Conservation (phyloP, 306 rosid species). For the Quillaja saponaria region DNA sequence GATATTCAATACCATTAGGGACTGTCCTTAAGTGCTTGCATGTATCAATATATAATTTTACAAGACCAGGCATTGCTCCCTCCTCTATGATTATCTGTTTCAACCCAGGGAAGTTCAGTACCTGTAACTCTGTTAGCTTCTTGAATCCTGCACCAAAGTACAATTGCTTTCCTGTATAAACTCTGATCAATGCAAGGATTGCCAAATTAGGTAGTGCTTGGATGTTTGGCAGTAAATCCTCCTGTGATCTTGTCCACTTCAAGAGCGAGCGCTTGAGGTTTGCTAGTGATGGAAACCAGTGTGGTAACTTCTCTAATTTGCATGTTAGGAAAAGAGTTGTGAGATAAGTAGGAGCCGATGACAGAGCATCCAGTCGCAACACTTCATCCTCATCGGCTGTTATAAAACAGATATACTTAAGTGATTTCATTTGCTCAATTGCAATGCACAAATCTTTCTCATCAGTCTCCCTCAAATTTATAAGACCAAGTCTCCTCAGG, state of each 20-base stretch:
- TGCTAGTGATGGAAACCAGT: constrained; percentile 7
- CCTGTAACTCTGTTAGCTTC: constrained; percentile 7
- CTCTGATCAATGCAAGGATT: neutral
- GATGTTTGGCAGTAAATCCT: constrained; percentile 14
- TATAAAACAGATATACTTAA: neutral
- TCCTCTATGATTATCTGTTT: neutral
- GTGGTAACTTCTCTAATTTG: constrained; percentile 16
- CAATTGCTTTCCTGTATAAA: neutral
- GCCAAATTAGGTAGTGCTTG: neutral
- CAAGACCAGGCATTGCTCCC: constrained; percentile 17
- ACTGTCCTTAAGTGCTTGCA: constrained; percentile 10
- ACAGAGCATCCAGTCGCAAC: neutral
- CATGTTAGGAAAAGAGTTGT: neutral
- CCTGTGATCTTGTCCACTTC: neutral
- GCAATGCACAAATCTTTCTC: constrained; percentile 13
- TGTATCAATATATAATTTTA: neutral
- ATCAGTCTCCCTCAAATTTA: constrained; percentile 5
- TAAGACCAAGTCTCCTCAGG: constrained; percentile 9
- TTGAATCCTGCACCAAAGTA: constrained; percentile 1
- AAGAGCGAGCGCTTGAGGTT: neutral
- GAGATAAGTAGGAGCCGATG: constrained; percentile 29
- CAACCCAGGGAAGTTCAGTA: constrained; percentile 2
- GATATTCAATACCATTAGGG: constrained; percentile 24
- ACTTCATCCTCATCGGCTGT: neutral
- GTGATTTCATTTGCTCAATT: constrained; percentile 17